Percentiles rank a stretch among this genome's conserved stretches.
These are phyloP conservation scores for Phlyctochytrium bullatum DNA, from an alignment of 192 early-diverging fungal species.

Conservation along the genomic window DNA sequence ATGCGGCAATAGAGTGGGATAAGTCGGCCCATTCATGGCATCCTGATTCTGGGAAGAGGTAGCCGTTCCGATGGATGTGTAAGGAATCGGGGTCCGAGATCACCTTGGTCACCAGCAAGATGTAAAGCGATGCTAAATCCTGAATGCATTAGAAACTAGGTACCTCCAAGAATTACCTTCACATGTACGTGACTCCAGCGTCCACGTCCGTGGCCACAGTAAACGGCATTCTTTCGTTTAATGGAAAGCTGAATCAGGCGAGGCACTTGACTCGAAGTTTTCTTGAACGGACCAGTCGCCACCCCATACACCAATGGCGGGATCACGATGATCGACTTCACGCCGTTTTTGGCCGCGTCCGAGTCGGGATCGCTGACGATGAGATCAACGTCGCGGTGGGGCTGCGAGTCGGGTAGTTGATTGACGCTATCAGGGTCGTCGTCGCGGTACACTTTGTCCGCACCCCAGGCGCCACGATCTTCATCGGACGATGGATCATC, in stretches of 20 bases:
- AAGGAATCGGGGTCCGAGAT: background rate
- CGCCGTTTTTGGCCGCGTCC: background rate
- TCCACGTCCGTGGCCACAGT: constrained; percentile 24
- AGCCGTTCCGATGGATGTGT: background rate
- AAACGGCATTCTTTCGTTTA: constrained; percentile 3
- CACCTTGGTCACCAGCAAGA: background rate
- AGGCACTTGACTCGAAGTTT: constrained; percentile 29
- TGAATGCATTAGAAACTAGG: background rate
- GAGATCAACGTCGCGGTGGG: constrained; percentile 35
- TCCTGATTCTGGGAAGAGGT: background rate
- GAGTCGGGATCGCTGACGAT: constrained; percentile 14
- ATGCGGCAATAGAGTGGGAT: background rate
- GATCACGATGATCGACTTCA: constrained; percentile 25
- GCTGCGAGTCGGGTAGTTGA: constrained; percentile 16
- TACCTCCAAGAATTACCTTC: background rate
- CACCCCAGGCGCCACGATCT: background rate
- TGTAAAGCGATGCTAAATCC: background rate
- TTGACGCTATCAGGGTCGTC: constrained; percentile 5
- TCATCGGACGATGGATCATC: constrained; percentile 1
- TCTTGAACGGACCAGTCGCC: constrained; percentile 23
- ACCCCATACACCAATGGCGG: constrained; percentile 33
- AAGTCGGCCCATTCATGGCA: background rate
- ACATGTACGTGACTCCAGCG: constrained; percentile 30
- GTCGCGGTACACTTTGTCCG: constrained; percentile 14
- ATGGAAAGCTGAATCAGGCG: constrained; percentile 14